phyloP scores from a whole-genome alignment of 306 rosid species.

The Inga laurina region DNA sequence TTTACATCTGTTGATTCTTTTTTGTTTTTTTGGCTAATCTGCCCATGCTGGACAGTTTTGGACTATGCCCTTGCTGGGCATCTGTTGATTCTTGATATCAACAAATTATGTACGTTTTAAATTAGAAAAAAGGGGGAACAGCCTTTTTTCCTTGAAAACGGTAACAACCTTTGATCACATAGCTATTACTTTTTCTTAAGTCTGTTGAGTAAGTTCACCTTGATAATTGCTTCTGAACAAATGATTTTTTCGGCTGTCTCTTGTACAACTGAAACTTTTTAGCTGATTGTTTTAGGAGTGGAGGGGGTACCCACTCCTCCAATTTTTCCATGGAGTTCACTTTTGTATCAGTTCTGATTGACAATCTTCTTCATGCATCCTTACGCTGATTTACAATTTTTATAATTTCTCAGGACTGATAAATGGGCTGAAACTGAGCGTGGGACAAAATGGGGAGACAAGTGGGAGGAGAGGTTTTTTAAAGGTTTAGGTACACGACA shows the following conservation, averaged over 20 bases:
- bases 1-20: neutral
- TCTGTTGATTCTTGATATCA: neutral
- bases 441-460: constrained; percentile 99
- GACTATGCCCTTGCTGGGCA: neutral
- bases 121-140: neutral
- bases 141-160: no score
- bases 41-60: no score
- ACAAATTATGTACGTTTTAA: neutral
- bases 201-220: neutral
- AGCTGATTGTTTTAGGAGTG: constrained; percentile 20
- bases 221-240: neutral
- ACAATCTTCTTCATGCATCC: constrained; percentile 12
- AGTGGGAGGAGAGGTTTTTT: constrained; percentile 98
- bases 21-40: no score
- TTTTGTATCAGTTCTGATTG: constrained; percentile 22
- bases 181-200: neutral
- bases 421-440: constrained; percentile 98
- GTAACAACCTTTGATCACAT: neutral
- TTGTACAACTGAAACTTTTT: constrained; percentile 4
- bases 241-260: neutral
- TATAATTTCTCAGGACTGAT: constrained; percentile 72
- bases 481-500: constrained; percentile 92
- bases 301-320: neutral
- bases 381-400: constrained; percentile 34
- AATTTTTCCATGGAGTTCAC: neutral